A percentile compares a stretch with the other conserved stretches of the same genome.
These are phyloP conservation scores for Daldinia sp. DNA, from an alignment of 2,329 filamentous ascomycete species.

Conservation along the genomic window DNA sequence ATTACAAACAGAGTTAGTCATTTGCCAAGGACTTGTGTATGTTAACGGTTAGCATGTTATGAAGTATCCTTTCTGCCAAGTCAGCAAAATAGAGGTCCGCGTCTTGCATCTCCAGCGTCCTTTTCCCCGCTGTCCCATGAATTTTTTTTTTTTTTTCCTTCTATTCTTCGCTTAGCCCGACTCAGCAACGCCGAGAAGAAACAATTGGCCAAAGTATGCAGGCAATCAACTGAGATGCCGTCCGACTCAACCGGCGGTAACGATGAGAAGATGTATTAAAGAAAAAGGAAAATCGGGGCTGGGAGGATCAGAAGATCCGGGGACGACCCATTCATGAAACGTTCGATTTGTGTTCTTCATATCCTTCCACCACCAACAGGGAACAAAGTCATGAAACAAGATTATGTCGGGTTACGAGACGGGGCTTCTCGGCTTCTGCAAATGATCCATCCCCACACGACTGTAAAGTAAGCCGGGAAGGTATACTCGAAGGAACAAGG, in stretches of 20 bases:
- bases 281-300: background rate
- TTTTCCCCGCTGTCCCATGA: constrained; percentile 5
- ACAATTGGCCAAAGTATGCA: background rate
- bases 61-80: background rate
- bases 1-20: background rate
- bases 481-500: constrained; percentile 19
- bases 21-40: background rate
- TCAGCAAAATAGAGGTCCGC: background rate
- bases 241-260: background rate
- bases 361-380: background rate
- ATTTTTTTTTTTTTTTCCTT: too few species aligned
- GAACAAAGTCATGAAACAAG: constrained; percentile 16
- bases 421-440: constrained; percentile 2
- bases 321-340: constrained; percentile 26
- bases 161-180: constrained; percentile 6
- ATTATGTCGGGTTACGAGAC: background rate
- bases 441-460: constrained; percentile 16
- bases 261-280: background rate
- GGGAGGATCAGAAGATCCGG: constrained; percentile 22
- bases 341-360: constrained; percentile 6
- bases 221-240: background rate
- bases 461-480: too few species aligned
- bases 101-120: background rate
- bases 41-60: background rate
- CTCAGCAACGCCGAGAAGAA: background rate